Evolutionary conservation across 805 yeast genomes (phyloP), one percentile per base, ranked within the genome.

Genomic region (Lachancea thermotolerans): DNA sequence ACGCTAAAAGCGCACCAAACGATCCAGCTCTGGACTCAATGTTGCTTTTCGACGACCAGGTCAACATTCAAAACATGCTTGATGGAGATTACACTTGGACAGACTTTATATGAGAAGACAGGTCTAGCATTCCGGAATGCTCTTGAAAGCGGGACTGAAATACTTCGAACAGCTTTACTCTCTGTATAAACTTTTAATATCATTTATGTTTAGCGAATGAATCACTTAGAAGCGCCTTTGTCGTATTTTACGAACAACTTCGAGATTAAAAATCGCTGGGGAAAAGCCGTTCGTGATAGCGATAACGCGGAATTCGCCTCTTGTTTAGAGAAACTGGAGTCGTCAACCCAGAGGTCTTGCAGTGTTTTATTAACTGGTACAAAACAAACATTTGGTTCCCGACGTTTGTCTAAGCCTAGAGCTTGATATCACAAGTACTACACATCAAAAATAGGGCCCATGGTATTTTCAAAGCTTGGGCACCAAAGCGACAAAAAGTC

Each of bases 391-490:
- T 30, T 30, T 14, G 8, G 33, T 30, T 5, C 5, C 33, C 8
- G 9, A 8, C 33, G 5, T 30, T 30, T 30, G 4, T 30, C 14
- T 21, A 7, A 21, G 25, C 25, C 7, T 21, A 21, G 25, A 21
- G 25, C 25, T 21, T 21, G 25, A 21, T 21, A 21, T 21, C 25
- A 9, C 33, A 5, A 30, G 5, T 12, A 30, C 14, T 9, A 4
- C 8, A 4, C 14, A 12, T 12, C 33, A 8, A 30, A 8, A 11
- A 21, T 11, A 37, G 34, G 17, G 10, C 25, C 16, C 30, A 53
- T 53, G 56, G 53, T 47, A 10, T 44, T 53, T 30, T 42, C 52
- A 14, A 53, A 53, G 34, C 41, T 51, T 9, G 50, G 50, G 18
- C 51, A 35, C 14, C 39, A 40, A 14, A 31, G 27, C 25, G 43